These are phyloP conservation scores for Saturnispora besseyi DNA, from an alignment of 805 yeast genomes.

Conservation along the genomic window DNA sequence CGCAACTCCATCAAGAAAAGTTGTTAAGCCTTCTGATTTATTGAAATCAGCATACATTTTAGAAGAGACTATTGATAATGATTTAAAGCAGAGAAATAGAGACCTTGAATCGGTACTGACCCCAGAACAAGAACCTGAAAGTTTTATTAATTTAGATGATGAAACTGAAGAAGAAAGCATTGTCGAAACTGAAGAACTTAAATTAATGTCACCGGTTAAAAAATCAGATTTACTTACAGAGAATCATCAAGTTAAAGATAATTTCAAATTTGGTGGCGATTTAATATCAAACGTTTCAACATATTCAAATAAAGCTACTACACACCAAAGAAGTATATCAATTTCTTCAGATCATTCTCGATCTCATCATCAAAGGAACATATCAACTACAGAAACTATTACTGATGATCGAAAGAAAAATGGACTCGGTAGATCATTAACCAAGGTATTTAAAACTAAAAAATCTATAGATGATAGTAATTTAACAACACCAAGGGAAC, in stretches of 20 bases:
- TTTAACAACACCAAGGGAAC: constrained; percentile 5
- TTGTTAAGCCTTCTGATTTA: constrained; percentile 2
- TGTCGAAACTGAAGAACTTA: constrained; percentile 1
- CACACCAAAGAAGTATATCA: background rate
- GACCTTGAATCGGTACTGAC: background rate
- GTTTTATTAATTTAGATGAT: constrained; percentile 18
- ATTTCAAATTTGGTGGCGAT: constrained; percentile 6
- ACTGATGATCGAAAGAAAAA: constrained; percentile 22
- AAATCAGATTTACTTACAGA: background rate
- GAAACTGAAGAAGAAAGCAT: constrained; percentile 16
- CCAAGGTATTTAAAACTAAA: constrained; percentile 24
- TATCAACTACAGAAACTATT: constrained; percentile 42
- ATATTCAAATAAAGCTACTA: background rate
- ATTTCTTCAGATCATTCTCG: background rate
- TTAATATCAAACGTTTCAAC: background rate
- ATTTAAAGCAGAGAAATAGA: background rate
- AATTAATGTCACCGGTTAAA: constrained; percentile 4
- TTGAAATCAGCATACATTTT: constrained; percentile 10
- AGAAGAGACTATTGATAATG: constrained; percentile 9
- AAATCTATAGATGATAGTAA: constrained; percentile 17
- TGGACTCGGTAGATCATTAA: constrained; percentile 17
- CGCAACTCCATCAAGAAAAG: constrained; percentile 10
- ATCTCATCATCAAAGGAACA: constrained; percentile 2
- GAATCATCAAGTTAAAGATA: background rate
- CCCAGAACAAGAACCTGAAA: constrained; percentile 15